A percentile compares a stretch with the other conserved stretches of the same genome.
phyloP scores from a whole-genome alignment of 2,329 filamentous ascomycete genomes.

The Teratosphaeria gauchensis region DNA sequence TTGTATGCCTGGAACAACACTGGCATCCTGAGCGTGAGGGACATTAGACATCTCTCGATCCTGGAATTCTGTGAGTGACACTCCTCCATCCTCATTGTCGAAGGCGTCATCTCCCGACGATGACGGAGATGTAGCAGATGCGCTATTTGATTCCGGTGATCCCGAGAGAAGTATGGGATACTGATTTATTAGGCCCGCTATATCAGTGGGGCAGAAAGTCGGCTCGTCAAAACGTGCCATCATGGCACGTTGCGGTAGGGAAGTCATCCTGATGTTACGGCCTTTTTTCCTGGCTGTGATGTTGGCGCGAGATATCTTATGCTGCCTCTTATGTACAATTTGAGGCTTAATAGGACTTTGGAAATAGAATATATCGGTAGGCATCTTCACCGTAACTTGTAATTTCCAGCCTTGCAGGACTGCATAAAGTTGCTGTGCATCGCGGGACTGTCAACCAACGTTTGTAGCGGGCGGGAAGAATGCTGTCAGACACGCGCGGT shows the following conservation, averaged over 20 bases:
- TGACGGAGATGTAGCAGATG: not conserved
- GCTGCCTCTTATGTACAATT: conserved; percentile 4
- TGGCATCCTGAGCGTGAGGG: not conserved
- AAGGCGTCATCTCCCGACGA: not conserved
- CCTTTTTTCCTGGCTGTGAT: conserved; percentile 8
- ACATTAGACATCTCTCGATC: not conserved
- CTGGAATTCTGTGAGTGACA: not conserved
- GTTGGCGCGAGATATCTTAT: conserved; percentile 8
- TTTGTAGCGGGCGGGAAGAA: not conserved
- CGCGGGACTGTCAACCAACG: conserved; percentile 2
- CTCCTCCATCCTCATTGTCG: conserved; percentile 1
- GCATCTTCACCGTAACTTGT: not conserved
- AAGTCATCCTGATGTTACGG: conserved; percentile 9
- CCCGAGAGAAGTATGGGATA: not conserved
- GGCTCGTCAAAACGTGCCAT: conserved; percentile 21
- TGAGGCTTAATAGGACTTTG: conserved; percentile 11
- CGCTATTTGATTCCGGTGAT: not conserved
- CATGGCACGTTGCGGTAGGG: conserved; percentile 13
- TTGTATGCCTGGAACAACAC: not conserved
- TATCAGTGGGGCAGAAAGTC: conserved; percentile 15
- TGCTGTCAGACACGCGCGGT: conserved; percentile 1
- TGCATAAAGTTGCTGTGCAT: not conserved
- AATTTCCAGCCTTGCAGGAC: not conserved
- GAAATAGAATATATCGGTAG: conserved; percentile 17
- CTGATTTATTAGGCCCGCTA: conserved; percentile 10